A percentile compares a stretch with the other conserved stretches of the same genome.
Evolutionary conservation across 805 yeast species (phyloP).

Genomic region (Phaffomyces thermotolerans): DNA sequence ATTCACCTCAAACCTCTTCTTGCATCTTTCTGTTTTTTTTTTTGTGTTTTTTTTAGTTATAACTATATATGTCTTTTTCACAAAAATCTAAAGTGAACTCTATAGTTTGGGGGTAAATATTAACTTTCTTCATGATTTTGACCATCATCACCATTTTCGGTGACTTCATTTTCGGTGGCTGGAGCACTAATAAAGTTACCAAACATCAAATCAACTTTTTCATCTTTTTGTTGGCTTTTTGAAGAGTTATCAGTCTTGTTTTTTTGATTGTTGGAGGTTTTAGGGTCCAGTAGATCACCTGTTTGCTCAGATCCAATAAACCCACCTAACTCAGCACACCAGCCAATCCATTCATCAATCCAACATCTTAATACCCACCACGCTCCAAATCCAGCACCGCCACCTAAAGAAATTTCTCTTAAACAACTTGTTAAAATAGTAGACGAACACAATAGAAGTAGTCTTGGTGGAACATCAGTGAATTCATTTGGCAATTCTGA

Average conservation of each 20-base stretch:
- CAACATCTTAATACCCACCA: slow-evolving; percentile 78
- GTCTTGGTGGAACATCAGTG: slow-evolving; percentile 44
- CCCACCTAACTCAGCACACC: slow-evolving; percentile 61
- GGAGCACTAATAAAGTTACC: not conserved
- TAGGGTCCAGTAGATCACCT: not conserved
- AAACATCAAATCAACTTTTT: slow-evolving; percentile 4
- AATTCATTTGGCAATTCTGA: slow-evolving; percentile 40
- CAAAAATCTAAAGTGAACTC: too few species aligned
- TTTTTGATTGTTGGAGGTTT: not conserved
- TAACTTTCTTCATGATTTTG: not conserved
- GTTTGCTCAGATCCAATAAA: slow-evolving; percentile 24
- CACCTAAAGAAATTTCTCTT: slow-evolving; percentile 52
- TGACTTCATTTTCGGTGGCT: not conserved
- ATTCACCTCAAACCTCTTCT: too few species aligned
- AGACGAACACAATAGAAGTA: slow-evolving; percentile 46
- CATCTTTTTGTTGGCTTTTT: not conserved
- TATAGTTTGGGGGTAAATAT: too few species aligned
- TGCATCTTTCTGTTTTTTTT: too few species aligned
- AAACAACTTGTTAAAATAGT: slow-evolving; percentile 51
- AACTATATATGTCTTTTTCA: too few species aligned
- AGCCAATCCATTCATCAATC: slow-evolving; percentile 65
- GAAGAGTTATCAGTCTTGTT: not conserved
- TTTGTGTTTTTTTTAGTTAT: too few species aligned
- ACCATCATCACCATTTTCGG: not conserved
- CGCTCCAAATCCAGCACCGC: slow-evolving; percentile 54